These are phyloP conservation scores for Botrytis cinerea DNA, from an alignment of 2,329 filamentous ascomycete genomes.

Conservation along the genomic window DNA sequence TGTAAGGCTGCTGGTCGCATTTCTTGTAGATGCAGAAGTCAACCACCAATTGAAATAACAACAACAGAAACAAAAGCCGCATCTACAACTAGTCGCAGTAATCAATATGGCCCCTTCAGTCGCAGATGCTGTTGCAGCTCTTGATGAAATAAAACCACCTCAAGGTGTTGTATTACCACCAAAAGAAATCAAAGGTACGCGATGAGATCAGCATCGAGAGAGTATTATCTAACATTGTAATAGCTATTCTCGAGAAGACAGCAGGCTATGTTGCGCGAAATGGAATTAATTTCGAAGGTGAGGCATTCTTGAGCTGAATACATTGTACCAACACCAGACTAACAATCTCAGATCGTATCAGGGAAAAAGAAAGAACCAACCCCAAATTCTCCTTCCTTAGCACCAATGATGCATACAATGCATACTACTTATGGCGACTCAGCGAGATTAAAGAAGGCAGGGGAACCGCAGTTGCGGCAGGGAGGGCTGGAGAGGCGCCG, in stretches of 20 bases:
- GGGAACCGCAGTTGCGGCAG: constrained; percentile 76
- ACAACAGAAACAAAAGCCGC: background rate
- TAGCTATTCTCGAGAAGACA: constrained; percentile 83
- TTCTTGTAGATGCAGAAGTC: constrained; percentile 9
- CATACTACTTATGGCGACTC: constrained; percentile 89
- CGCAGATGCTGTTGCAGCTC: constrained; percentile 50
- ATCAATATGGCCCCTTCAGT: constrained; percentile 41
- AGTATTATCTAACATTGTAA: constrained; percentile 33
- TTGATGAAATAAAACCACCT: constrained; percentile 75
- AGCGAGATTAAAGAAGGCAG: constrained; percentile 82
- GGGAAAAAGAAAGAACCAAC: constrained; percentile 79
- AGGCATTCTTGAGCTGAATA: constrained; percentile 25
- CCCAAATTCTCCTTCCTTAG: constrained; percentile 91
- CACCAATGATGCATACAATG: constrained; percentile 77
- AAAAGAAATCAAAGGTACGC: constrained; percentile 70
- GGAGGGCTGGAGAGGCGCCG: constrained; percentile 65
- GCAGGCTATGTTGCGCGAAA: constrained; percentile 83
- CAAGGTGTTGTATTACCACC: constrained; percentile 82
- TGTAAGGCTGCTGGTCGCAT: constrained; percentile 15
- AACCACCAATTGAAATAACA: constrained; percentile 1
- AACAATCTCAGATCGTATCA: constrained; percentile 66
- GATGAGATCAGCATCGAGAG: constrained; percentile 38
- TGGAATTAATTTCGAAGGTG: constrained; percentile 61
- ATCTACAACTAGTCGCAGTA: background rate
- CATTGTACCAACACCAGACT: constrained; percentile 23